These are phyloP conservation scores for Aspergillus hortae DNA, from an alignment of 2,329 filamentous ascomycete species.

Conservation along the genomic window DNA sequence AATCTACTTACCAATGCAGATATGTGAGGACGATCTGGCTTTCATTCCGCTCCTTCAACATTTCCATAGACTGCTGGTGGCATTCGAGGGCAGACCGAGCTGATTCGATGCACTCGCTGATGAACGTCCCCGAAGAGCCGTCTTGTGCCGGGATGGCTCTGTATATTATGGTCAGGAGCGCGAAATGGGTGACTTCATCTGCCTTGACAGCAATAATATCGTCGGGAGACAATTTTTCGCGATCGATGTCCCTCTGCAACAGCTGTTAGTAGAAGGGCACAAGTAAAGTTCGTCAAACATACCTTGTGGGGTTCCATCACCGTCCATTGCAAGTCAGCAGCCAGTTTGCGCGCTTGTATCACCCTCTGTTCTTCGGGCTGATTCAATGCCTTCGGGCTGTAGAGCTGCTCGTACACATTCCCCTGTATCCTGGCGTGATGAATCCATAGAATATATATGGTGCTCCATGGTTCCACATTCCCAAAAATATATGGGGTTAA, in stretches of 20 bases:
- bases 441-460: constrained; percentile 54
- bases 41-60: constrained; percentile 25
- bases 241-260: no score
- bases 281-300: background rate
- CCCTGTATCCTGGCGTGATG: constrained; percentile 56
- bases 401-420: constrained; percentile 57
- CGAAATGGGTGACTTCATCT: constrained; percentile 34
- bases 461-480: constrained; percentile 36
- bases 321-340: constrained; percentile 23
- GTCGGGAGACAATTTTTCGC: no score
- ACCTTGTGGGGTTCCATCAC: constrained; percentile 32
- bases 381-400: constrained; percentile 35
- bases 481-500: constrained; percentile 18
- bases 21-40: constrained; percentile 28
- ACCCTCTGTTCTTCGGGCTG: constrained; percentile 24
- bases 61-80: constrained; percentile 28
- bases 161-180: constrained; percentile 39
- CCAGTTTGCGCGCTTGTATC: constrained; percentile 26
- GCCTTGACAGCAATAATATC: constrained; percentile 14
- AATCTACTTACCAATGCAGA: constrained; percentile 30
- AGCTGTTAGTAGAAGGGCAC: no score
- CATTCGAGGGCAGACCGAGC: constrained; percentile 32
- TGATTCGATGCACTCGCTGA: constrained; percentile 35
- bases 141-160: constrained; percentile 34
- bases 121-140: constrained; percentile 28